Conservation (phyloP, 1,139 yeast species). For the Taphrina populina region DNA sequence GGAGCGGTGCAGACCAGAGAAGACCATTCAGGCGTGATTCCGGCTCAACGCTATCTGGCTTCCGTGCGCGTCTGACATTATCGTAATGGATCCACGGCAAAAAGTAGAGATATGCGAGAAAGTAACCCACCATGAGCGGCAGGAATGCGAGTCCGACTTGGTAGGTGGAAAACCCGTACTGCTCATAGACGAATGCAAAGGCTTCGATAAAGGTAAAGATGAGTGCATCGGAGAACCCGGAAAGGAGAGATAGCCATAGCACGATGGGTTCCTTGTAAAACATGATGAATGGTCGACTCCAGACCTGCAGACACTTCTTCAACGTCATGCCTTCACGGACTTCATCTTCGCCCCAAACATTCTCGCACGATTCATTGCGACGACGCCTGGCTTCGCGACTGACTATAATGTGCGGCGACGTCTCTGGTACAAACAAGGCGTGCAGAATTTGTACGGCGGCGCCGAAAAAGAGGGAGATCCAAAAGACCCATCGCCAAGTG, state of each 20-base stretch:
- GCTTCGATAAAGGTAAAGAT: constrained; percentile 49
- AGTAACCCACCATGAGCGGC: constrained; percentile 46
- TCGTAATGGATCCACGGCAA: constrained; percentile 45
- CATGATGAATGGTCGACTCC: constrained; percentile 49
- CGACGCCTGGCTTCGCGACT: constrained; percentile 47
- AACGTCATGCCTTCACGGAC: constrained; percentile 39
- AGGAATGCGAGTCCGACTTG: constrained; percentile 46
- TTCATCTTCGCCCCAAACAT: constrained; percentile 46
- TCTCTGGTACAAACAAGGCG: constrained; percentile 46
- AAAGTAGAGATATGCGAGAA: constrained; percentile 44
- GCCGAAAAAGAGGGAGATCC: constrained; percentile 50
- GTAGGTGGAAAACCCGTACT: constrained; percentile 42
- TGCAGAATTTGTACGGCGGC: constrained; percentile 45
- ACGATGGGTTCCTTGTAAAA: constrained; percentile 49
- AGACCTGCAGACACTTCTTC: constrained; percentile 41
- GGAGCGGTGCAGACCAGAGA: constrained; percentile 44
- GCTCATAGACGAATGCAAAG: constrained; percentile 45
- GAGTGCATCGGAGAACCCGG: constrained; percentile 50
- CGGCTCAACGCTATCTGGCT: constrained; percentile 28
- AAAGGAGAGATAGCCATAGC: constrained; percentile 47
- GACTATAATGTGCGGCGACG: constrained; percentile 46
- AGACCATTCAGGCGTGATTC: constrained; percentile 33
- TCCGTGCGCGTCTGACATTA: constrained; percentile 7
- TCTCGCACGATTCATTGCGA: constrained; percentile 44
- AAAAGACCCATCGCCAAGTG: constrained; percentile 47